Conservation (phyloP, 1,139 yeast species). For the Nakaseomyces uthaithaninus region DNA sequence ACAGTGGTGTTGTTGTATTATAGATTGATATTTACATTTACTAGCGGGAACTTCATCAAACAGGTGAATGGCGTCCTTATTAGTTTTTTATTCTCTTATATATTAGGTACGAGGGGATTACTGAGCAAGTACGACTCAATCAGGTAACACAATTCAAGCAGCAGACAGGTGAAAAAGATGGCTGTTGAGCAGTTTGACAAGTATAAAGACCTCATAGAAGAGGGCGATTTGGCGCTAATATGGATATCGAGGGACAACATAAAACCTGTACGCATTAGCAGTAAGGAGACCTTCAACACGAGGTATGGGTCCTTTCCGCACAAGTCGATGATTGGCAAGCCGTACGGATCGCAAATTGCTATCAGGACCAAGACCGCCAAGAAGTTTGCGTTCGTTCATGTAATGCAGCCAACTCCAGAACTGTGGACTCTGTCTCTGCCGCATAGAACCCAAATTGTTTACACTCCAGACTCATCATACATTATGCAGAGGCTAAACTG, state of each 20-base stretch:
- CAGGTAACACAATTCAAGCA: background rate
- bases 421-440: conserved; percentile 92
- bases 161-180: conserved; percentile 6
- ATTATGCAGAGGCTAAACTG: conserved; percentile 76
- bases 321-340: conserved; percentile 67
- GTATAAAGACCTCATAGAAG: conserved; percentile 45
- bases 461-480: conserved; percentile 90
- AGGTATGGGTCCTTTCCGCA: conserved; percentile 87
- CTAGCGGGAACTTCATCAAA: no score
- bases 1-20: background rate
- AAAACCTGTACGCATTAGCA: conserved; percentile 60
- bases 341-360: conserved; percentile 80
- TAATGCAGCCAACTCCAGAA: conserved; percentile 89
- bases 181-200: conserved; percentile 14
- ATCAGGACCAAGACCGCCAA: conserved; percentile 50
- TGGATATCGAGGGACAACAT: conserved; percentile 75
- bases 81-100: no score
- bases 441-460: conserved; percentile 95
- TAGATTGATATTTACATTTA: background rate
- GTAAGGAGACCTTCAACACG: conserved; percentile 62
- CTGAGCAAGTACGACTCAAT: background rate
- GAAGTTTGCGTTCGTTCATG: conserved; percentile 71
- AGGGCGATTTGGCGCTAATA: conserved; percentile 79
- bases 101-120: no score
- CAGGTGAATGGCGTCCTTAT: no score